Evolutionary conservation across 129 eudicot genomes (phyloP).

Genomic region (Dittrichia graveolens): DNA sequence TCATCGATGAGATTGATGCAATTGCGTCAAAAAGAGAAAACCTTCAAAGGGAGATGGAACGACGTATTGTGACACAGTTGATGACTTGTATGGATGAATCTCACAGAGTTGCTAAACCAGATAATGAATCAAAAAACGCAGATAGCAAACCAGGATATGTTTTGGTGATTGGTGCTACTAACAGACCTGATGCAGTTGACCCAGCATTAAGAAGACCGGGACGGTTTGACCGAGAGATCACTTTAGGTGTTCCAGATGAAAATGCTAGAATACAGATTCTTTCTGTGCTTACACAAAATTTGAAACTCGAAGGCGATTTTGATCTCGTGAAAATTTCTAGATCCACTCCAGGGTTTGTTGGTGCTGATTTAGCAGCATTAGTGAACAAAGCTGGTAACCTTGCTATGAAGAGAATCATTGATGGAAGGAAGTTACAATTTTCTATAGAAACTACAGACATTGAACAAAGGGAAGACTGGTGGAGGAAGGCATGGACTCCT

Average conservation of each 20-base stretch:
- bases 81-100: slow-evolving; percentile 97
- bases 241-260: slow-evolving; percentile 87
- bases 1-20: slow-evolving; percentile 95
- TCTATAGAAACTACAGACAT: slow-evolving; percentile 32
- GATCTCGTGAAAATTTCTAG: slow-evolving; percentile 64
- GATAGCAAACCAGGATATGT: slow-evolving; percentile 60
- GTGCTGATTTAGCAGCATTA: slow-evolving; percentile 77
- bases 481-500: slow-evolving; percentile 60
- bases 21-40: slow-evolving; percentile 95
- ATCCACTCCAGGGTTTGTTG: slow-evolving; percentile 84
- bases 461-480: slow-evolving; percentile 55
- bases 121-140: slow-evolving; percentile 28
- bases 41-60: slow-evolving; percentile 46
- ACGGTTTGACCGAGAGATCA: slow-evolving; percentile 78
- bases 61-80: slow-evolving; percentile 80
- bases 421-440: slow-evolving; percentile 48
- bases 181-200: slow-evolving; percentile 94
- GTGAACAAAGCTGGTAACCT: slow-evolving; percentile 67
- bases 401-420: slow-evolving; percentile 73
- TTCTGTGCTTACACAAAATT: slow-evolving; percentile 54
- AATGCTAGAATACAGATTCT: slow-evolving; percentile 75
- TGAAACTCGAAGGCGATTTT: slow-evolving; percentile 69
- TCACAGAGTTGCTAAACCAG: slow-evolving; percentile 43
- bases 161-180: slow-evolving; percentile 90
- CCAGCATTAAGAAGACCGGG: slow-evolving; percentile 94